Conservation (phyloP, 441 rosid species). For the Populus tomentosa region DNA sequence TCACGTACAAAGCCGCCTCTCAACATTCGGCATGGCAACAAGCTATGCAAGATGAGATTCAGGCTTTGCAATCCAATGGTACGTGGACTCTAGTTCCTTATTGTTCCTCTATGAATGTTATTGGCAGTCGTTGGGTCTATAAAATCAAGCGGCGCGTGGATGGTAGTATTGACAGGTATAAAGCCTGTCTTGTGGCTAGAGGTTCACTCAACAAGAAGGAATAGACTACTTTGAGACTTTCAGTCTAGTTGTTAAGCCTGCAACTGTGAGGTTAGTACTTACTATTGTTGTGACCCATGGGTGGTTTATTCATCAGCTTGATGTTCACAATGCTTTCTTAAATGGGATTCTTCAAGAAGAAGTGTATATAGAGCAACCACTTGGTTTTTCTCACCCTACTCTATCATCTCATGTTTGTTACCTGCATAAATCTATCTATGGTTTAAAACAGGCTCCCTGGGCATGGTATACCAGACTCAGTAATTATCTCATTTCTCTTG, state of each 20-base stretch:
- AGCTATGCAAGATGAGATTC: neutral
- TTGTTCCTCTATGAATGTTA: neutral
- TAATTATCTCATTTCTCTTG: neutral
- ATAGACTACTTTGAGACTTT: neutral
- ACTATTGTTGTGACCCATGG: too few relatives aligned
- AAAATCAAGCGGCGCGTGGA: neutral
- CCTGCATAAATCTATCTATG: neutral
- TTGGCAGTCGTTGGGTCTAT: neutral
- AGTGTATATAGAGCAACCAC: neutral
- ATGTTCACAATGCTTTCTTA: neutral
- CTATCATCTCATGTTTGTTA: too few relatives aligned
- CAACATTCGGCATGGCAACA: fast-evolving
- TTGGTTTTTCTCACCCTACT: fast-evolving
- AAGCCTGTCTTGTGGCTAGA: neutral
- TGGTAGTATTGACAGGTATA: too few relatives aligned
- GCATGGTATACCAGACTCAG: neutral
- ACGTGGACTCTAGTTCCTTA: too few relatives aligned
- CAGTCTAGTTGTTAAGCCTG: neutral
- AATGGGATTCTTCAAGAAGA: neutral
- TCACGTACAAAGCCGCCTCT: neutral
- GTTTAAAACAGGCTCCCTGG: neutral
- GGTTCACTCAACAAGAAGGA: neutral
- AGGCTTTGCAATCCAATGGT: neutral
- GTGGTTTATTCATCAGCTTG: neutral
- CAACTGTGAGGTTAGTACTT: neutral